Base-by-base conservation (phyloP, 108 stramenopile species). In the Phaeodactylum tricornutum region DNA sequence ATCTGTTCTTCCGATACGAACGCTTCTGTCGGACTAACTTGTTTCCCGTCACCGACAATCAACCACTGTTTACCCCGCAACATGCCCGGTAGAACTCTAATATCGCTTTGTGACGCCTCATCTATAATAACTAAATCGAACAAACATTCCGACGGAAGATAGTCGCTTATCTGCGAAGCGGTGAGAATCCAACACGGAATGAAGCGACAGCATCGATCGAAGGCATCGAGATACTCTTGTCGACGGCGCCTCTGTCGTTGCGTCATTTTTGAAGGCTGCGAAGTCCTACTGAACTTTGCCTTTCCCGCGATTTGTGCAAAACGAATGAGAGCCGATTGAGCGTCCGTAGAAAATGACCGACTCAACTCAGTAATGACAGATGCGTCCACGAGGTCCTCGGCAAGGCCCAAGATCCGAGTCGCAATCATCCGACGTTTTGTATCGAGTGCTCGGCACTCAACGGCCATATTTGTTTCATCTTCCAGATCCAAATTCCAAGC, bases 141-240 rank as follows among this genome's bases (percentile, higher is more conserved):
- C 15, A 71, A 43, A 36, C 64, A 50, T 44, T 79, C 72, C 15
- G 78, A 37, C 1, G 72, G 73, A 6, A 79, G 60, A 36, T 74
- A 79, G 43, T 73, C 69, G 26, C 64, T 71, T 19, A 79, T 74
- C 53, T 74, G 69, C n/a, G 64, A 59, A n/a, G 64, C 45, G 3
- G 78, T 73, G 8, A 74, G 42, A 45, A 79, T 72, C 73, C 73
- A 79, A 48, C 78, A 79, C 28, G 78, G 78, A 54, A 79, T 79
- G 47, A 57, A 72, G 3, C 70, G 61, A n/a, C 60, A 55, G 43
- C 78, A 79, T 21, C 61, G 44, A 27, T 79, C 73, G 39, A 79
- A 79, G 2, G 73, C 73, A 39, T 56, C 60, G 28, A 79, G 36
- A 43, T 79, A 79, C 35, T 74, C 73, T 37, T 67, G 61, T 31